Evolutionary conservation across 495 filamentous ascomycete genomes (phyloP), one percentile per base, ranked within the genome.

Genomic region (Entonaema liquescens): DNA sequence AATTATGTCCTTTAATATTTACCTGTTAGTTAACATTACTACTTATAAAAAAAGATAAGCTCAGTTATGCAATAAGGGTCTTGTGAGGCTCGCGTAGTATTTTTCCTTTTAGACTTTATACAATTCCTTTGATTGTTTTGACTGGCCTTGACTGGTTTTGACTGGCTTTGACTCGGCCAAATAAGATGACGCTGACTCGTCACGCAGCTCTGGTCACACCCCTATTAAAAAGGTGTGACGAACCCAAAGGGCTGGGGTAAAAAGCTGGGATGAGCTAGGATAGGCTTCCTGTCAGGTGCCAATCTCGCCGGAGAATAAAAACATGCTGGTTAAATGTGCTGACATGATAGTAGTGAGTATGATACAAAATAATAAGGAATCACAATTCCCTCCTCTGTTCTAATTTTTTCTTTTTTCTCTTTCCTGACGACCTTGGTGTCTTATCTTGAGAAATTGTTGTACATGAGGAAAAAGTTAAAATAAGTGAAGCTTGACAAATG

Each of bases 51-150:
- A 9, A 33, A 33, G 31, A 9, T n/a, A n/a, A n/a, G n/a, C n/a
- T n/a, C n/a, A n/a, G n/a, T 31, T 38, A 12, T 65, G 67, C 67
- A 65, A 29, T 49, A 60, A 65, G 67, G 67, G 61, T 65, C 61
- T 50, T 65, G 4, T 57, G 42, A 55, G 56, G 31, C 40, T 23
- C 19, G 35, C 49, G 21, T 0, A 26, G 8, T 5, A 7, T 28
- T 28, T 58, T 12, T 33, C 54, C 19, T 59, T 52, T 54, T 25
- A 50, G 2, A 23, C 28, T 47, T 25, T 50, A 13, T 6, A 15
- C 31, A 33, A 33, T 7, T 33, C 6, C 31, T 33, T 33, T 33
- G 6, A 33, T 9, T 33, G 31, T 33, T 33, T 9, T 33, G 31
- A 33, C 31, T 7, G 31, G 6, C 6, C 11, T 9, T 33, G 31